These are phyloP conservation scores for Phylloporus sp. DNA, from an alignment of 768 basidiomycete genomes.

Conservation along the genomic window DNA sequence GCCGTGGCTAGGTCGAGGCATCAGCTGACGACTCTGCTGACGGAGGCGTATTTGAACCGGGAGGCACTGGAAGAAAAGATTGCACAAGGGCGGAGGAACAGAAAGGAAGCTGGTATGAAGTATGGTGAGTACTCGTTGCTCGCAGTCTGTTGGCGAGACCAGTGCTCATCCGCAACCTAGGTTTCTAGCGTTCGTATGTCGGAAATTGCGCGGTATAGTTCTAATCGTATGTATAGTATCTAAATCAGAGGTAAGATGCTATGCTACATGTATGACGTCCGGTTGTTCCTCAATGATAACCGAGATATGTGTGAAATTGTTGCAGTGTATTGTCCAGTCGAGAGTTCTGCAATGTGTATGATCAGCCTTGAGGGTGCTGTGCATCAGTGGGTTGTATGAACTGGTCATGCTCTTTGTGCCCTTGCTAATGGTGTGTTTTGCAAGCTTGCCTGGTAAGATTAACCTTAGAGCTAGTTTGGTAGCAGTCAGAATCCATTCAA, in stretches of 20 bases:
- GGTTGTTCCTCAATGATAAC: not conserved
- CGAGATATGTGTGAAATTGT: not conserved
- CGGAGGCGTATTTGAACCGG: conserved; percentile 79
- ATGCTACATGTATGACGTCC: conserved; percentile 19
- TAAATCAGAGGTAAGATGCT: conserved; percentile 11
- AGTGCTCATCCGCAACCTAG: conserved; percentile 5
- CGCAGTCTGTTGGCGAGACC: not conserved
- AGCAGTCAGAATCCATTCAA: too few relatives aligned
- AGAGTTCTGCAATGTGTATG: conserved; percentile 21
- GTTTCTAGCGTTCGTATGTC: conserved; percentile 17
- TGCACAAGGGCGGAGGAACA: conserved; percentile 74
- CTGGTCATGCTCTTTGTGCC: conserved; percentile 61
- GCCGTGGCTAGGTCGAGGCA: conserved; percentile 70
- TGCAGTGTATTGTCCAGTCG: conserved; percentile 13
- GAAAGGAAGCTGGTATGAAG: conserved; percentile 89
- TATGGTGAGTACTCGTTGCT: conserved; percentile 57
- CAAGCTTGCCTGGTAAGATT: conserved; percentile 67
- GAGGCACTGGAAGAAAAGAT: conserved; percentile 80
- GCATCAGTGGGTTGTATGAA: conserved; percentile 9
- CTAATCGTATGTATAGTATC: conserved; percentile 16
- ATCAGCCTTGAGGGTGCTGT: not conserved
- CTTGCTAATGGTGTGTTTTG: conserved; percentile 74
- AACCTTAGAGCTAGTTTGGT: too few relatives aligned
- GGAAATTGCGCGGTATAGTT: not conserved
- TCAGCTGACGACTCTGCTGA: conserved; percentile 75